Conservation (phyloP, 2,329 filamentous ascomycete genomes). For the Botrytis elliptica region DNA sequence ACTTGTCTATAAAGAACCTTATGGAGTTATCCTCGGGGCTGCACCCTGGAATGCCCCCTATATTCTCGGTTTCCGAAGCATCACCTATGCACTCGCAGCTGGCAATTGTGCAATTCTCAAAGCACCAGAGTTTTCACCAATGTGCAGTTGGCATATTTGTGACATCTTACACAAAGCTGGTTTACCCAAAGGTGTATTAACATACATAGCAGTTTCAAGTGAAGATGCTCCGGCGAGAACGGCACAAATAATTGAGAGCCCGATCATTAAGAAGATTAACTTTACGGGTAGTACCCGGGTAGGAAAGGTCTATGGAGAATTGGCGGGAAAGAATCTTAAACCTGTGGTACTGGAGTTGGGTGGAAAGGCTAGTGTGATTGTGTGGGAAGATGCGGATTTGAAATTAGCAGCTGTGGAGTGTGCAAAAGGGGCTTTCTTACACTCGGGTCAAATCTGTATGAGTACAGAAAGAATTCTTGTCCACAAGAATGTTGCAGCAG, state of each 20-base stretch:
- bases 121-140: slow-evolving; percentile 66
- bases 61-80: slow-evolving; percentile 53
- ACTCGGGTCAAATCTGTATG: slow-evolving; percentile 84
- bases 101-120: slow-evolving; percentile 79
- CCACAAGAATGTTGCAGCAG: slow-evolving; percentile 47
- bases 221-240: slow-evolving; percentile 68
- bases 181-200: slow-evolving; percentile 71
- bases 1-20: slow-evolving; percentile 72
- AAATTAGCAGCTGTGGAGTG: slow-evolving; percentile 67
- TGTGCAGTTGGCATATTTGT: slow-evolving; percentile 60
- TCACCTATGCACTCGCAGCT: slow-evolving; percentile 66
- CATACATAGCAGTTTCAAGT: slow-evolving; percentile 65
- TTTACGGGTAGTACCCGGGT: slow-evolving; percentile 79
- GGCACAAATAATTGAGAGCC: slow-evolving; percentile 63
- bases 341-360: slow-evolving; percentile 79
- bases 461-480: slow-evolving; percentile 71
- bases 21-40: slow-evolving; percentile 75
- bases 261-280: slow-evolving; percentile 73
- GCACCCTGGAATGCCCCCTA: slow-evolving; percentile 72
- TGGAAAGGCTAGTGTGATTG: slow-evolving; percentile 76
- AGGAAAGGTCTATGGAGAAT: slow-evolving; percentile 68
- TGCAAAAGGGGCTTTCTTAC: slow-evolving; percentile 67
- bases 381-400: slow-evolving; percentile 78
- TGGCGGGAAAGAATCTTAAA: slow-evolving; percentile 73
- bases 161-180: slow-evolving; percentile 70